phyloP scores from a whole-genome alignment of 23 red algal genomes.

The Gracilaria gracilis region DNA sequence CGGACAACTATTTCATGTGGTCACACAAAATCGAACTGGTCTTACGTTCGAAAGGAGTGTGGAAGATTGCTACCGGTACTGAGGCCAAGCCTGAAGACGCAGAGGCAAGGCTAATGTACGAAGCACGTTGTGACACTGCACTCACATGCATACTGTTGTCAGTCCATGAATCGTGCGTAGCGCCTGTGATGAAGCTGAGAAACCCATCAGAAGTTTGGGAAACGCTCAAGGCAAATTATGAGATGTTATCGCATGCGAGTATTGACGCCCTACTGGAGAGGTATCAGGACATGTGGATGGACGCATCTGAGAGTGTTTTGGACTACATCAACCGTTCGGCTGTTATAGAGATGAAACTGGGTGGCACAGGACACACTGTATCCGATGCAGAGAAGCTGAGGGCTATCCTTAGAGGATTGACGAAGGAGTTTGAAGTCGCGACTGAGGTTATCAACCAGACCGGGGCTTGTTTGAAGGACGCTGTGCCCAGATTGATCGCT shows the following conservation, averaged over 20 bases:
- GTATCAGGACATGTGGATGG: background rate
- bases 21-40: constrained; percentile 1
- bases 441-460: background rate
- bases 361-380: background rate
- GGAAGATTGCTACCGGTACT: too few relatives aligned
- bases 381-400: background rate
- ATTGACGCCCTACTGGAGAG: background rate
- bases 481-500: background rate
- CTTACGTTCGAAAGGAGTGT: background rate
- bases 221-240: background rate
- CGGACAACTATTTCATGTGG: constrained; percentile 24
- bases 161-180: constrained; percentile 10
- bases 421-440: background rate
- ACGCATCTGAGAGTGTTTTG: background rate
- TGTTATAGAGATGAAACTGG: background rate
- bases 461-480: background rate
- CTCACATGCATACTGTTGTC: background rate
- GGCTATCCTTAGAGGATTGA: background rate
- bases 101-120: background rate
- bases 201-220: background rate
- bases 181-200: constrained; percentile 3
- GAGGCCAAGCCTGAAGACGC: too few relatives aligned
- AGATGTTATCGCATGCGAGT: background rate
- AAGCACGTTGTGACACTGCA: background rate
- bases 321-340: constrained; percentile 1